A percentile compares a stretch with the other conserved stretches of the same genome.
Evolutionary conservation across 2,329 filamentous ascomycete genomes (phyloP).

Genomic region (Colletotrichum nymphaeae): DNA sequence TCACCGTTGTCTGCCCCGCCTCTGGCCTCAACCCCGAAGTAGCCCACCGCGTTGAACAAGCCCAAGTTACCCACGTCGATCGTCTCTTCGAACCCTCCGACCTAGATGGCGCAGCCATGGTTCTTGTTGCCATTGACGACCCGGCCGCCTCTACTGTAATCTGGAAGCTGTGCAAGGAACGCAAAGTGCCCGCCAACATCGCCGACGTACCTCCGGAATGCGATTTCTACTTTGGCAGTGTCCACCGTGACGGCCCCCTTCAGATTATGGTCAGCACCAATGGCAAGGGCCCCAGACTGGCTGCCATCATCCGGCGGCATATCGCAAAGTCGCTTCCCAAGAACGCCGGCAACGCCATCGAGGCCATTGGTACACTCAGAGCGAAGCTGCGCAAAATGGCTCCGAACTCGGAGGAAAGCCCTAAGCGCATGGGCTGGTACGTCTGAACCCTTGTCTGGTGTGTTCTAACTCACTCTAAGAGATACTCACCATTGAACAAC

Average conservation of each 20-base stretch:
- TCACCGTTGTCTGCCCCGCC: conserved; percentile 85
- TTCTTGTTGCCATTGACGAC: conserved; percentile 93
- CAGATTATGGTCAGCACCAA: conserved; percentile 99
- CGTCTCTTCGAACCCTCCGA: conserved; percentile 89
- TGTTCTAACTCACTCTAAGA: too few relatives aligned
- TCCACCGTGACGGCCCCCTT: conserved; percentile 92
- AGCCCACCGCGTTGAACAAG: conserved; percentile 78
- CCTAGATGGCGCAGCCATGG: conserved; percentile 85
- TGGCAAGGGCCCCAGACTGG: conserved; percentile 92
- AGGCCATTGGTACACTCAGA: conserved; percentile 83
- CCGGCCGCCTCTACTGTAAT: conserved; percentile 89
- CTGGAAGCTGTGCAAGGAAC: conserved; percentile 93
- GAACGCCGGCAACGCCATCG: conserved; percentile 87
- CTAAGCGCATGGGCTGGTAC: conserved; percentile 91
- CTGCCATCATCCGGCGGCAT: conserved; percentile 84
- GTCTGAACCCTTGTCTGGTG: conserved; percentile 47
- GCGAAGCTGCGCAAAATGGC: conserved; percentile 82
- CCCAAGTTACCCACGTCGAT: conserved; percentile 83
- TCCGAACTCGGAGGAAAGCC: conserved; percentile 77
- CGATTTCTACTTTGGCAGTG: conserved; percentile 98
- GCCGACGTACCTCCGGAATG: conserved; percentile 97
- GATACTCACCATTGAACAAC: not conserved
- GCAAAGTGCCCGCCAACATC: conserved; percentile 89
- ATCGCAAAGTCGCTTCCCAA: conserved; percentile 82
- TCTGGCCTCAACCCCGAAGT: conserved; percentile 90